Evolutionary conservation across 106 monocot genomes (phyloP).

Genomic region (Xerophyta viscosa): DNA sequence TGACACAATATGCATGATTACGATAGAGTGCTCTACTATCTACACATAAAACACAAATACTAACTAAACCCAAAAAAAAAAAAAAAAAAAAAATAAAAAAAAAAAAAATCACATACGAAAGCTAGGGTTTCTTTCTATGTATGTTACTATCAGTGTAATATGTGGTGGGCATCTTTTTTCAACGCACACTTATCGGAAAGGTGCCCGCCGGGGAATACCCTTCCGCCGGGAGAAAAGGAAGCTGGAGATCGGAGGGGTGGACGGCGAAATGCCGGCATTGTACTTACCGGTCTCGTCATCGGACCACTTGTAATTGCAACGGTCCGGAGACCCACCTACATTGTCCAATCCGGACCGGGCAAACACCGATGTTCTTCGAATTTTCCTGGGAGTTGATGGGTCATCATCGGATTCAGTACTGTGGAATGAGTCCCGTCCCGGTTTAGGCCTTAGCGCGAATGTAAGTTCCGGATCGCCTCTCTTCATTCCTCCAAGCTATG

Average conservation of each 20-base stretch:
- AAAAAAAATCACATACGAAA: too few species aligned
- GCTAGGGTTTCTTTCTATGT: too few species aligned
- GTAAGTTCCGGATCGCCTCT: constrained; percentile 54
- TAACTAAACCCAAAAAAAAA: too few species aligned
- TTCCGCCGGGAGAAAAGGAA: constrained; percentile 71
- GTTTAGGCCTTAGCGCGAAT: constrained; percentile 39
- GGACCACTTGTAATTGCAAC: background rate
- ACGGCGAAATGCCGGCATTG: constrained; percentile 53
- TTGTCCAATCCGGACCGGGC: too few species aligned
- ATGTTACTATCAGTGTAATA: background rate
- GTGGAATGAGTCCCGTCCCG: constrained; percentile 15
- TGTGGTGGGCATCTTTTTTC: background rate
- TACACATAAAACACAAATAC: too few species aligned
- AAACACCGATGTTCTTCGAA: constrained; percentile 22
- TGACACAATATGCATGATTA: too few species aligned
- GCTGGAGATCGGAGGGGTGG: constrained; percentile 63
- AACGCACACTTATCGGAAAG: constrained; percentile 25
- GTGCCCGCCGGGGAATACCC: constrained; percentile 85
- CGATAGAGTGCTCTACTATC: too few species aligned
- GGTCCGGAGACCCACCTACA: background rate
- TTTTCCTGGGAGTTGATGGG: constrained; percentile 34
- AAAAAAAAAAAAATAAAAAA: too few species aligned
- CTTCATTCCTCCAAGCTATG: constrained; percentile 76
- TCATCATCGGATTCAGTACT: constrained; percentile 53
- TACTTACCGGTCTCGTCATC: constrained; percentile 15